Evolutionary conservation across 1,284 basidiomycete species (phyloP), one percentile per base, ranked within the genome.

Genomic region (Ustilago cynodontis): DNA sequence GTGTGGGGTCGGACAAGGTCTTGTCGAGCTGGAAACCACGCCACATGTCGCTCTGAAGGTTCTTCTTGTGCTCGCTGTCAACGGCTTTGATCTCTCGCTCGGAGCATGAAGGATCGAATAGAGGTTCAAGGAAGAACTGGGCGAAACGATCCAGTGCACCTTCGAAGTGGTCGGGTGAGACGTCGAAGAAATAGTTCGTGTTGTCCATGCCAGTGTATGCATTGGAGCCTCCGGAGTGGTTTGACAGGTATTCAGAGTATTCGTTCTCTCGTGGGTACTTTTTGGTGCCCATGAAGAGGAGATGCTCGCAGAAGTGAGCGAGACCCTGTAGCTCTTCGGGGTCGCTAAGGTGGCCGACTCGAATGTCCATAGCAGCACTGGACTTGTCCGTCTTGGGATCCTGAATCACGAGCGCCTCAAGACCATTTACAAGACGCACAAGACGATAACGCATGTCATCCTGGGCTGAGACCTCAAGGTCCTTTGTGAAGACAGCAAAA

Each of bases 21-120:
- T 99, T 99, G 87, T 94, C 95, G 28, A 98, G 88, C 87, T 99
- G 97, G 87, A 93, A 98, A 63, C 95, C 91, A n/a, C 97, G 91
- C 95, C 95, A 98, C 83, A 92, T 88, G 86, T 99, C 96, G n/a
- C 88, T 89, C 87, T 98, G 96, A 58, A 94, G 90, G 85, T 99
- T 99, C 89, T 99, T 99, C 89, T 94, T 95, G 89, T 99, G 93
- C 86, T 99, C 97, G 1, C 95, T 98, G 86, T 99, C 93, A 39
- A 99, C 97, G 1, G 97, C 97, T 79, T 95, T 95, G 77, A 98
- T 91, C 87, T 99, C 97, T 52, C 97, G 91, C 59, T 93, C 91
- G 0, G 96, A 96, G 86, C 96, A 96, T 18, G 93, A 94, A 0
- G 93, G 90, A 13, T 93, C 88, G 85, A 99, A 99, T 58, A 97